Percentiles rank a stretch among this genome's conserved stretches.
These are phyloP conservation scores for Talaromyces sp. DNA, from an alignment of 2,329 filamentous ascomycete species.

Conservation along the genomic window DNA sequence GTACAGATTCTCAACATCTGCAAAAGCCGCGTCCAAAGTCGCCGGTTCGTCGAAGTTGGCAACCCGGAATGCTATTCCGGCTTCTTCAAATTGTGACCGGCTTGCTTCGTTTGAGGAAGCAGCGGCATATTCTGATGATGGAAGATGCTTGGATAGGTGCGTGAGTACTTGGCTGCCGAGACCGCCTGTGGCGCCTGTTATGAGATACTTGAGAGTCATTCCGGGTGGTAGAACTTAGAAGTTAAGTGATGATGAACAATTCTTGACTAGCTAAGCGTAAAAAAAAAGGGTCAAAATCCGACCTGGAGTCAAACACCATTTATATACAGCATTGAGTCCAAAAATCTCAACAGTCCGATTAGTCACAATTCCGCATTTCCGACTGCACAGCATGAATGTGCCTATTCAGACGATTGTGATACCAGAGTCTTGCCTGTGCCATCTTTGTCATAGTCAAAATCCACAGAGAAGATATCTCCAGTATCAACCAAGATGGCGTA, in stretches of 20 bases:
- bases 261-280: no score
- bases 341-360: neutral
- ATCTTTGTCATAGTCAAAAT: no score
- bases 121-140: conserved; percentile 45
- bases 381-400: no score
- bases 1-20: conserved; percentile 50
- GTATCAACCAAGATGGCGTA: neutral
- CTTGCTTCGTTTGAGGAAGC: conserved; percentile 45
- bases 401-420: no score
- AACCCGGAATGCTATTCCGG: conserved; percentile 47
- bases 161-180: conserved; percentile 31
- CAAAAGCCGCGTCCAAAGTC: conserved; percentile 46
- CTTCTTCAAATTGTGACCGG: conserved; percentile 34
- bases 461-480: no score
- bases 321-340: neutral
- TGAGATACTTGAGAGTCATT: conserved; percentile 35
- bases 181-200: conserved; percentile 36
- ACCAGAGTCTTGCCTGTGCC: no score
- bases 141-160: conserved; percentile 32
- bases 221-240: neutral
- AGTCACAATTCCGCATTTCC: conserved; percentile 5
- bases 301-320: neutral
- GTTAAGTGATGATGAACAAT: no score
- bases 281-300: no score
- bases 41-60: conserved; percentile 49